Percentiles rank a stretch among this genome's conserved stretches.
These are phyloP conservation scores for Pseudogymnoascus sp. DNA, from an alignment of 2,329 filamentous ascomycete genomes.

Conservation along the genomic window DNA sequence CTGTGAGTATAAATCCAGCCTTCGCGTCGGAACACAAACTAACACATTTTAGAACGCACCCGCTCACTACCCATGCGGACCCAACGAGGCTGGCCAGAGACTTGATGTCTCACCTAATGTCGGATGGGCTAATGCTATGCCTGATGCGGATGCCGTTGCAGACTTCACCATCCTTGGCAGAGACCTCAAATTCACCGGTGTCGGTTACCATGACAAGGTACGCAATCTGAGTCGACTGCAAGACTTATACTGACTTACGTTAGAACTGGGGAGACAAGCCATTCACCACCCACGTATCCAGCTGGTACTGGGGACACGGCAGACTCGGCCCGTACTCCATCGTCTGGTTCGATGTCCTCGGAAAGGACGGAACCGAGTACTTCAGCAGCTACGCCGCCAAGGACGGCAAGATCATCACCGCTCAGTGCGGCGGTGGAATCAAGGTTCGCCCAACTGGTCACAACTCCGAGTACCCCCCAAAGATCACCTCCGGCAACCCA, in stretches of 20 bases:
- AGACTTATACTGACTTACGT: background rate
- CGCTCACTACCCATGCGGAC: slow-evolving; percentile 24
- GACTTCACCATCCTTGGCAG: slow-evolving; percentile 22
- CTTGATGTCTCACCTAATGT: slow-evolving; percentile 28
- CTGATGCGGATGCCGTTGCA: slow-evolving; percentile 28
- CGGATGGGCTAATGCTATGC: slow-evolving; percentile 32
- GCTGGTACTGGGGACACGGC: slow-evolving; percentile 40
- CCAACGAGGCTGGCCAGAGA: slow-evolving; percentile 14
- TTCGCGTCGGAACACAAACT: background rate
- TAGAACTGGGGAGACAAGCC: slow-evolving; percentile 36
- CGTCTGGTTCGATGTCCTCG: slow-evolving; percentile 35
- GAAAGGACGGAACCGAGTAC: slow-evolving; percentile 21
- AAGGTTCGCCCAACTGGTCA: slow-evolving; percentile 15
- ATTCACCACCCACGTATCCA: slow-evolving; percentile 26
- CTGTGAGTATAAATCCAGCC: background rate
- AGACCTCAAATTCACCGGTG: slow-evolving; percentile 28
- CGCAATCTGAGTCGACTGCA: background rate
- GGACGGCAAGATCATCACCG: slow-evolving; percentile 23
- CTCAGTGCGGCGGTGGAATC: slow-evolving; percentile 23
- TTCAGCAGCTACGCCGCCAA: slow-evolving; percentile 25
- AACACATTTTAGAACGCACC: slow-evolving; percentile 13
- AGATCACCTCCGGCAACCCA: background rate
- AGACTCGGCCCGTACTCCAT: slow-evolving; percentile 34
- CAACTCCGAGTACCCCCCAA: slow-evolving; percentile 16
- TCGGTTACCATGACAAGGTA: slow-evolving; percentile 39